Evolutionary conservation across 2,329 filamentous ascomycete species (phyloP).

Genomic region (Diaporthe caulivora): DNA sequence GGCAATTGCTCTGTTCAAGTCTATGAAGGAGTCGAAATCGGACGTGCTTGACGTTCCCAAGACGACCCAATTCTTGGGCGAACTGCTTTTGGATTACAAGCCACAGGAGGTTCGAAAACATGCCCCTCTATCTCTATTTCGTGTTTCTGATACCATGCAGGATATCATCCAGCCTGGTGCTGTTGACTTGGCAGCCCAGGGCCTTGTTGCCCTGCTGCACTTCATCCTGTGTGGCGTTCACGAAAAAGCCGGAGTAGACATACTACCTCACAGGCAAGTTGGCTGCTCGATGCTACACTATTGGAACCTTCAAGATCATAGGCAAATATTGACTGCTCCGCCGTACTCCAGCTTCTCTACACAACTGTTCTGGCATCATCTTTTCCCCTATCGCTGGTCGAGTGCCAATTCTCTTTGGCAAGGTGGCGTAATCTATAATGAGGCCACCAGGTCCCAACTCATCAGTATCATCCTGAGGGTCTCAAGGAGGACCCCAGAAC

Average conservation of each 20-base stretch:
- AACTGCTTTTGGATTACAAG: conserved; percentile 47
- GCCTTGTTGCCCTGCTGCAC: conserved; percentile 52
- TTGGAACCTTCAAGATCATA: neutral
- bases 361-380: conserved; percentile 71
- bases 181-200: conserved; percentile 52
- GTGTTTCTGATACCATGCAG: conserved; percentile 40
- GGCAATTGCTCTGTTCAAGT: conserved; percentile 55
- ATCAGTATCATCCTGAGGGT: conserved; percentile 69
- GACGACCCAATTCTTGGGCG: conserved; percentile 44
- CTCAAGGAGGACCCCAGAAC: conserved; percentile 62
- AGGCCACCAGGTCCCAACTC: conserved; percentile 34
- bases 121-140: conserved; percentile 37
- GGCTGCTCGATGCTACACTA: neutral
- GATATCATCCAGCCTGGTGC: conserved; percentile 55
- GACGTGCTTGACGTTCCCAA: conserved; percentile 46
- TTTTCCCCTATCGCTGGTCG: conserved; percentile 69
- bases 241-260: conserved; percentile 37
- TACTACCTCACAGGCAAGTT: conserved; percentile 40
- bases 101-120: conserved; percentile 47
- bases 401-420: conserved; percentile 33
- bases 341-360: conserved; percentile 51
- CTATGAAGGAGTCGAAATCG: conserved; percentile 51
- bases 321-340: conserved; percentile 28
- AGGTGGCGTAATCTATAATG: conserved; percentile 33
- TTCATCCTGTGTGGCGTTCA: conserved; percentile 44